phyloP scores from a whole-genome alignment of 352 stramenopile genomes.

The Pythium insidiosum region DNA sequence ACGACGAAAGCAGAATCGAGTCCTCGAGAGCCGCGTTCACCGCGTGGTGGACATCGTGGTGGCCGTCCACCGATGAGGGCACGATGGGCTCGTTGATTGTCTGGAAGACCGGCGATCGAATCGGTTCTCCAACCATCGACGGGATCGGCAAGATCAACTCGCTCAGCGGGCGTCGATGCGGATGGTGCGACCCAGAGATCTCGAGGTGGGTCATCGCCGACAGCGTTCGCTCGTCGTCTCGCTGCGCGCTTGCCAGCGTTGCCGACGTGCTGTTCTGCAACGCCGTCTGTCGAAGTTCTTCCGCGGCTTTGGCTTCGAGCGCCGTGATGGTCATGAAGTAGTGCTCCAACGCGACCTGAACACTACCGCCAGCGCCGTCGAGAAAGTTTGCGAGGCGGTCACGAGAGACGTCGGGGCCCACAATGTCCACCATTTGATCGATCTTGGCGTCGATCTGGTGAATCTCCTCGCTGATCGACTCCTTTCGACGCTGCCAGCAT shows the following conservation, averaged over 20 bases:
- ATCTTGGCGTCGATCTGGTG: constrained; percentile 62
- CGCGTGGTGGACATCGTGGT: constrained; percentile 9
- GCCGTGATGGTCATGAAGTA: constrained; percentile 83
- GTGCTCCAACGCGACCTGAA: constrained; percentile 82
- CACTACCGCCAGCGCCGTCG: constrained; percentile 70
- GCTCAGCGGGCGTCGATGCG: constrained; percentile 41
- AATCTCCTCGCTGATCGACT: constrained; percentile 67
- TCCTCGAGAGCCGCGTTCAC: constrained; percentile 11
- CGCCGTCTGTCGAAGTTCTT: no score
- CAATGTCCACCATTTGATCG: constrained; percentile 81
- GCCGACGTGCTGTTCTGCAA: no score
- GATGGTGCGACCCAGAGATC: no score
- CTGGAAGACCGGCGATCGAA: constrained; percentile 16
- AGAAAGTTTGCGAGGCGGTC: constrained; percentile 66
- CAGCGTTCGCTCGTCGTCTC: no score
- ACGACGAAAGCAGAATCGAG: constrained; percentile 8
- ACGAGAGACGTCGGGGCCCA: constrained; percentile 61
- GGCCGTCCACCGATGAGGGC: no score
- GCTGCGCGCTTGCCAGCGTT: no score
- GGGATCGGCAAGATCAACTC: constrained; percentile 68
- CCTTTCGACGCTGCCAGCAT: constrained; percentile 13
- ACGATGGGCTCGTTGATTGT: no score
- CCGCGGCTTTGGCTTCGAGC: constrained; percentile 12
- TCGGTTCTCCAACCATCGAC: constrained; percentile 20
- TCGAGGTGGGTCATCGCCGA: no score